A percentile compares a stretch with the other conserved stretches of the same genome.
Conservation (phyloP, 2,329 filamentous ascomycete species). For the Cryphonectria naterciae region DNA sequence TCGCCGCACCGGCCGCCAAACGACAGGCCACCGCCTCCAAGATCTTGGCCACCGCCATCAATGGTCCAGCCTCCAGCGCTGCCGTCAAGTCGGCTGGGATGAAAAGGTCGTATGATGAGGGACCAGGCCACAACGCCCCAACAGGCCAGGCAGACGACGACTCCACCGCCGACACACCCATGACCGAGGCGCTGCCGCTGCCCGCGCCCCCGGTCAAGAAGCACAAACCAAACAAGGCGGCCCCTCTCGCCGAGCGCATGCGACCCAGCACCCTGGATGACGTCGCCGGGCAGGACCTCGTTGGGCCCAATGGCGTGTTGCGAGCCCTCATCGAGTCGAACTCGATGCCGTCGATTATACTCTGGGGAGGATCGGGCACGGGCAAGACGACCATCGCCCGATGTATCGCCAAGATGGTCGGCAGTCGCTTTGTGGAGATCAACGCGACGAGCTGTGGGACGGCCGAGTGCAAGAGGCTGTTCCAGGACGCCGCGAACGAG, state of each 20-base stretch:
- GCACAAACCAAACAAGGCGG: slow-evolving; percentile 70
- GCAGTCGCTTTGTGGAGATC: slow-evolving; percentile 89
- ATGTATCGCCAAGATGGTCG: slow-evolving; percentile 82
- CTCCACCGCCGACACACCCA: slow-evolving; percentile 33
- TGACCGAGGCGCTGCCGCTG: slow-evolving; percentile 33
- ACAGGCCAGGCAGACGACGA: slow-evolving; percentile 16
- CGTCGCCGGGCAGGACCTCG: slow-evolving; percentile 88
- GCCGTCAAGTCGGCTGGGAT: slow-evolving; percentile 36
- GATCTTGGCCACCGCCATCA: slow-evolving; percentile 40
- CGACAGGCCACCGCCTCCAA: slow-evolving; percentile 47
- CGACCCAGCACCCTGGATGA: slow-evolving; percentile 82
- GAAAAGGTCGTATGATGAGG: slow-evolving; percentile 60
- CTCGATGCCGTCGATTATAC: slow-evolving; percentile 89
- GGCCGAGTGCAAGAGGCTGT: slow-evolving; percentile 89
- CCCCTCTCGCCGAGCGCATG: slow-evolving; percentile 93
- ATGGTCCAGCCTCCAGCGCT: slow-evolving; percentile 34
- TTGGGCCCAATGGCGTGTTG: slow-evolving; percentile 82
- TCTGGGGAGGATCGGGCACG: slow-evolving; percentile 84
- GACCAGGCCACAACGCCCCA: slow-evolving; percentile 45
- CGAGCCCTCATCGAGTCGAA: slow-evolving; percentile 84
- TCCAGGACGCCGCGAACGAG: slow-evolving; percentile 81
- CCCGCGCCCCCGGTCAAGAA: slow-evolving; percentile 60
- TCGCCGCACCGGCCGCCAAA: slow-evolving; percentile 64
- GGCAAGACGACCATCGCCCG: slow-evolving; percentile 92
- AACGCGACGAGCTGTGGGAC: slow-evolving; percentile 91